Conservation (phyloP, 441 rosid species). For the Populus tomentosa region DNA sequence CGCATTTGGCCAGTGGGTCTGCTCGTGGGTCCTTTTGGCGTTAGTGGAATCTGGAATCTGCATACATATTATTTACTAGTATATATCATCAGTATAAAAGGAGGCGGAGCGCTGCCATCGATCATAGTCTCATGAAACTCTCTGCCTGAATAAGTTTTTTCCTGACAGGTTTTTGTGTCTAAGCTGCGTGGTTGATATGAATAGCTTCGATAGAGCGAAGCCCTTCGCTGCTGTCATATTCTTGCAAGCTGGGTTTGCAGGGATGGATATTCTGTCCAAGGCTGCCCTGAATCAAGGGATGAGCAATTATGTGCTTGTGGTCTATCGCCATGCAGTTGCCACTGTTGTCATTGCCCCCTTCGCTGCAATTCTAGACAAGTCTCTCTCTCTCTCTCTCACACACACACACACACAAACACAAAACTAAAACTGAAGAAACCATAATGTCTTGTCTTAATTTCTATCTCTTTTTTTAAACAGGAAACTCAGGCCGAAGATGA, state of each 20-base stretch:
- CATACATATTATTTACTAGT: not conserved
- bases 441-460: not conserved
- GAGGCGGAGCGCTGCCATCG: not conserved
- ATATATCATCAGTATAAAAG: not conserved
- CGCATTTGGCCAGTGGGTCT: too few relatives aligned
- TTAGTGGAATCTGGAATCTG: not conserved
- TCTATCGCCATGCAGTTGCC: conserved; percentile 50
- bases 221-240: conserved; percentile 62
- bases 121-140: not conserved
- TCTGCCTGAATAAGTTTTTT: not conserved
- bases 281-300: conserved; percentile 78
- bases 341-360: conserved; percentile 63
- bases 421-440: too few relatives aligned
- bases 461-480: conserved; percentile 27
- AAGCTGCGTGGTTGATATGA: not conserved
- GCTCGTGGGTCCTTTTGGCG: too few relatives aligned
- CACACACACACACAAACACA: too few relatives aligned
- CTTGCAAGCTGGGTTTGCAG: conserved; percentile 76
- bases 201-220: conserved; percentile 34
- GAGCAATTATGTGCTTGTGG: conserved; percentile 83
- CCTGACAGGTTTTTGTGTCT: not conserved
- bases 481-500: conserved; percentile 86
- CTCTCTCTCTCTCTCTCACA: conserved; percentile 4
- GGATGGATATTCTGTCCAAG: conserved; percentile 84
- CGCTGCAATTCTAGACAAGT: conserved; percentile 65